Evolutionary conservation across 306 rosid species (phyloP).

Genomic region (Styphnolobium japonicum): DNA sequence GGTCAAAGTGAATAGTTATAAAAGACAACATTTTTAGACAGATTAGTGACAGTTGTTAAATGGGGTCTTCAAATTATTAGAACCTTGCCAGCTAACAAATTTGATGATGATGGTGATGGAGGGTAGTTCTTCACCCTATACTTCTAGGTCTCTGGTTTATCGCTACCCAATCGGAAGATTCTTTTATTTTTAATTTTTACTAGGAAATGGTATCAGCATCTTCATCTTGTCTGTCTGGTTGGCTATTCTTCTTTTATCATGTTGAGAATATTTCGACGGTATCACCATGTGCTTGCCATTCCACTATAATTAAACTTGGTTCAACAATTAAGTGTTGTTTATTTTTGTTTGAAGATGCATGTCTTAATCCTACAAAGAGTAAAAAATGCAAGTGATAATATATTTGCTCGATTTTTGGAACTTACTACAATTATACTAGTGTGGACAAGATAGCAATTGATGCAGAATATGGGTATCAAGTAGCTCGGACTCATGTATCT

Average conservation of each 20-base stretch:
- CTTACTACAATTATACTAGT: constrained; percentile 7
- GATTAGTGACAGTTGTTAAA: constrained; percentile 21
- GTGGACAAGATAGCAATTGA: background rate
- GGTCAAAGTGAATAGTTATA: constrained; percentile 10
- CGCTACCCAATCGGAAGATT: background rate
- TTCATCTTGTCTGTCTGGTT: background rate
- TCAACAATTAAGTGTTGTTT: background rate
- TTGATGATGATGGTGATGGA: constrained; percentile 17
- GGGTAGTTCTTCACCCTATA: background rate
- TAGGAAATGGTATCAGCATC: background rate
- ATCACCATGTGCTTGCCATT: background rate
- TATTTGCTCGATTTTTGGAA: background rate
- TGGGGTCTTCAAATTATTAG: constrained; percentile 26
- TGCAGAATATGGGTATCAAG: background rate
- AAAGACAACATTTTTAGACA: constrained; percentile 7
- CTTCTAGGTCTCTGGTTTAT: constrained; percentile 4
- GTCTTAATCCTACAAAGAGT: background rate
- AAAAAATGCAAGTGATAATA: background rate
- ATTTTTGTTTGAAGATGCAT: background rate
- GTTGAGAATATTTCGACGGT: background rate
- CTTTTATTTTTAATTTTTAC: background rate
- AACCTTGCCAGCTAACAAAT: constrained; percentile 35
- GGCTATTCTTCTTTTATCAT: background rate
- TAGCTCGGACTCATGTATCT: background rate
- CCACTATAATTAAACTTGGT: background rate